phyloP scores from a whole-genome alignment of 2,329 filamentous ascomycete genomes.

The Fusarium humuli region DNA sequence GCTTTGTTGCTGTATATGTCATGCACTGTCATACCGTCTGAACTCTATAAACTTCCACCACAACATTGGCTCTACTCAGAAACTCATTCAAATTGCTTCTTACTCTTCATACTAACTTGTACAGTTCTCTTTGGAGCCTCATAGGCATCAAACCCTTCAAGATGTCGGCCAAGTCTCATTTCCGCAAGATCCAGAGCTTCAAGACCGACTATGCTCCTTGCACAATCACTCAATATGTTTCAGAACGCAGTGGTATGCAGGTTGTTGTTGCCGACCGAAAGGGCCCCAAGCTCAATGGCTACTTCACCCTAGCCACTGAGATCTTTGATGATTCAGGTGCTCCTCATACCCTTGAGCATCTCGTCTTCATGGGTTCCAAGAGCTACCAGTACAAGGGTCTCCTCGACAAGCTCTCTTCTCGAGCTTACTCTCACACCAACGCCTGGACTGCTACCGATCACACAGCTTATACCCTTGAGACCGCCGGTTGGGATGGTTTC shows the following conservation, averaged over 20 bases:
- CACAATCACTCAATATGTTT: slow-evolving; percentile 94
- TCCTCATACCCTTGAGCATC: slow-evolving; percentile 85
- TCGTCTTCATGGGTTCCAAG: slow-evolving; percentile 91
- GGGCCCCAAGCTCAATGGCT: slow-evolving; percentile 94
- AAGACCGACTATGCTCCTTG: slow-evolving; percentile 90
- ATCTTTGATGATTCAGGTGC: slow-evolving; percentile 97
- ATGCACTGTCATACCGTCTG: too few relatives aligned
- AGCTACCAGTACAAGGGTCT: slow-evolving; percentile 96
- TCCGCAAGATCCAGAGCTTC: slow-evolving; percentile 88
- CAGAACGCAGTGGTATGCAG: slow-evolving; percentile 92
- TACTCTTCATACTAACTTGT: slow-evolving; percentile 30
- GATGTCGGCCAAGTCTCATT: slow-evolving; percentile 73
- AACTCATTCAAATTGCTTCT: background rate
- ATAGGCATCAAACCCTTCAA: slow-evolving; percentile 33
- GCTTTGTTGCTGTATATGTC: background rate
- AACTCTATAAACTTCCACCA: background rate
- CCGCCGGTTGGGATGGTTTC: slow-evolving; percentile 97
- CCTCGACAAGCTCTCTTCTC: slow-evolving; percentile 90
- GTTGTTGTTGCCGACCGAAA: slow-evolving; percentile 91
- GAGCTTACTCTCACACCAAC: slow-evolving; percentile 94
- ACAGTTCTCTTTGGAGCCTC: slow-evolving; percentile 40
- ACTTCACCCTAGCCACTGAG: slow-evolving; percentile 95
- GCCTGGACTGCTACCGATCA: slow-evolving; percentile 98
- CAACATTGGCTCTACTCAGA: background rate
- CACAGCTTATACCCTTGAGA: slow-evolving; percentile 94